phyloP scores from a whole-genome alignment of 2,329 filamentous ascomycete species.

The Colletotrichum plurivorum region DNA sequence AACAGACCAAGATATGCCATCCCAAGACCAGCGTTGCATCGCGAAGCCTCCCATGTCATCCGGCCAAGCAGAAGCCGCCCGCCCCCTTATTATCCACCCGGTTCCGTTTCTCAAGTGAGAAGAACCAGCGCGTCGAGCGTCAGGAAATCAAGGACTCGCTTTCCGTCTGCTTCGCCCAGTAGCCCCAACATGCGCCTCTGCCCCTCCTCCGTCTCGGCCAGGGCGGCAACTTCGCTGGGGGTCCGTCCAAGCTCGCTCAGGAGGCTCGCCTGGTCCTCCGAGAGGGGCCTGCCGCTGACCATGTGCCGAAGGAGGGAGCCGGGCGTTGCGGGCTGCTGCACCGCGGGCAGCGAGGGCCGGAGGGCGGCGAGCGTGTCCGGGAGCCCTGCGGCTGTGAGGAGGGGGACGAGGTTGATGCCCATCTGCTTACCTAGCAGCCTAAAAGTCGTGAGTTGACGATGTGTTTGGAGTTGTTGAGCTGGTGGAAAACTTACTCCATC shows the following conservation, averaged over 20 bases:
- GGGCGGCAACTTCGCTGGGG: conserved; percentile 47
- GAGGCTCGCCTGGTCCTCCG: conserved; percentile 45
- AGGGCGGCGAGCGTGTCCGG: conserved; percentile 56
- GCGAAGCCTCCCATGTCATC: neutral
- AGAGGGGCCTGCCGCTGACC: conserved; percentile 45
- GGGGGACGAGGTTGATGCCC: conserved; percentile 58
- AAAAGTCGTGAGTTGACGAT: conserved; percentile 1
- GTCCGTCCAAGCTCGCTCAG: conserved; percentile 47
- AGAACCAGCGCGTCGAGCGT: conserved; percentile 36
- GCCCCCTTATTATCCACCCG: conserved; percentile 7
- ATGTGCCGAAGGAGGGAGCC: conserved; percentile 17
- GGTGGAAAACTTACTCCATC: conserved; percentile 51
- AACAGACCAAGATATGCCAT: conserved; percentile 16
- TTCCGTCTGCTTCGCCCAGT: conserved; percentile 49
- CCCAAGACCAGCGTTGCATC: conserved; percentile 13
- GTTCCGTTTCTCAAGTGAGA: conserved; percentile 1
- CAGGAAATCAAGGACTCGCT: conserved; percentile 49
- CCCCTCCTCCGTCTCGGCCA: conserved; percentile 40
- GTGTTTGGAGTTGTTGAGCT: neutral
- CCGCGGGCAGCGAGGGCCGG: conserved; percentile 46
- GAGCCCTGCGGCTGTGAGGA: conserved; percentile 53
- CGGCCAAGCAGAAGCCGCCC: neutral
- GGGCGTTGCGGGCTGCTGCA: conserved; percentile 6
- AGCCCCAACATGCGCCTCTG: conserved; percentile 43
- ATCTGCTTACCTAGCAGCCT: conserved; percentile 51